A percentile compares a stretch with the other conserved stretches of the same genome.
Evolutionary conservation across 192 early-diverging fungal genomes (phyloP).

Genomic region (Chytriomyces confervae): DNA sequence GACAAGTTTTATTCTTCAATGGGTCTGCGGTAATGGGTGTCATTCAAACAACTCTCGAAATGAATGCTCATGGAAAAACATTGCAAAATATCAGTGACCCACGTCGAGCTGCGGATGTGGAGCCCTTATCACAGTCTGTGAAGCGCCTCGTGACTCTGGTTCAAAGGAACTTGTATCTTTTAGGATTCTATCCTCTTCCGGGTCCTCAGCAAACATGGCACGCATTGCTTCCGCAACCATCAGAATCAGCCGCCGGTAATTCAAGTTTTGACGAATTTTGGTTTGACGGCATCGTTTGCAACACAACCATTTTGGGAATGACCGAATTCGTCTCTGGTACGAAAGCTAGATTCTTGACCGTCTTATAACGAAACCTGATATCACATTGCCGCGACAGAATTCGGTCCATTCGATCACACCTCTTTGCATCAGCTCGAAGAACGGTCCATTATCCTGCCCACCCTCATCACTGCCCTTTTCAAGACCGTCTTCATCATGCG

Average conservation of each 20-base stretch:
- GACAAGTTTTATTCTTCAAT: conserved; percentile 4
- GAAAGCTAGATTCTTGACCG: background rate
- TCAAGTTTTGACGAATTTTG: conserved; percentile 12
- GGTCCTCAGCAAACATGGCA: background rate
- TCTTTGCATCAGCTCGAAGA: conserved; percentile 15
- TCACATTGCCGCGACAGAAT: background rate
- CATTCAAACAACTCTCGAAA: background rate
- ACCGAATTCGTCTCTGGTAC: conserved; percentile 28
- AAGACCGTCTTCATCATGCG: background rate
- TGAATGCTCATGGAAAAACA: background rate
- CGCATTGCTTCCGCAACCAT: background rate
- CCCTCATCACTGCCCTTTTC: conserved; percentile 10
- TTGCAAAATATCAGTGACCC: background rate
- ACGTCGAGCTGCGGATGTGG: background rate
- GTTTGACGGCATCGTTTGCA: conserved; percentile 23
- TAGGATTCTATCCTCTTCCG: conserved; percentile 12
- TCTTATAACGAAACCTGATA: background rate
- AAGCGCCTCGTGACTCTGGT: background rate
- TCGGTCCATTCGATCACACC: conserved; percentile 17
- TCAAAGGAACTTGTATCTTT: conserved; percentile 17
- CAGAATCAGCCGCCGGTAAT: background rate
- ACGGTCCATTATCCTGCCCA: background rate
- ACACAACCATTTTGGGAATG: conserved; percentile 21
- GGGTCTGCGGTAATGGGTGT: background rate
- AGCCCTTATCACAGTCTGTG: background rate